These are phyloP conservation scores for Cyphellophora attinorum DNA, from an alignment of 2,329 filamentous ascomycete species.

Conservation along the genomic window DNA sequence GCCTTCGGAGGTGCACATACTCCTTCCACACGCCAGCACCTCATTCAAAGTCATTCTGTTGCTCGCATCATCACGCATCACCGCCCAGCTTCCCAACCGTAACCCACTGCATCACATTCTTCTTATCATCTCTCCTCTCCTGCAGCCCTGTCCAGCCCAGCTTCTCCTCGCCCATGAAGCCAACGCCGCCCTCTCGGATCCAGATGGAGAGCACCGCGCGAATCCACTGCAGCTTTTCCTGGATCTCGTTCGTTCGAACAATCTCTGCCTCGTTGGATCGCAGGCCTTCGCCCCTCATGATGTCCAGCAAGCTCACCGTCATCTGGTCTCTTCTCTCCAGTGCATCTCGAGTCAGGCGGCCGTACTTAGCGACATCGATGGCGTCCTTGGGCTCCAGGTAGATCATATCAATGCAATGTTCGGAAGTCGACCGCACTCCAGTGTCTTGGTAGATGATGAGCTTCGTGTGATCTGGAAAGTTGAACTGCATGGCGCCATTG, in stretches of 20 bases:
- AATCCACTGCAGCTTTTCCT: constrained; percentile 34
- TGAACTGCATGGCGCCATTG: constrained; percentile 41
- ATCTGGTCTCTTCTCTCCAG: constrained; percentile 21
- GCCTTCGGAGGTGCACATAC: too few species aligned
- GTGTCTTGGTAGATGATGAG: constrained; percentile 30
- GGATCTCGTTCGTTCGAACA: constrained; percentile 34
- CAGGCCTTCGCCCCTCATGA: constrained; percentile 12
- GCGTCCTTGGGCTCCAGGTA: constrained; percentile 38
- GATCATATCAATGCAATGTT: constrained; percentile 34
- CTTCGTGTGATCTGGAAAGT: constrained; percentile 44
- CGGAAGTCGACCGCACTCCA: constrained; percentile 9
- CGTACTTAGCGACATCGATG: constrained; percentile 29
- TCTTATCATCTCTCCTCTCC: constrained; percentile 34
- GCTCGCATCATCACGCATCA: constrained; percentile 21
- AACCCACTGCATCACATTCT: constrained; percentile 43
- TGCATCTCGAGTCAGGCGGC: constrained; percentile 30
- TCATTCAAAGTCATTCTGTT: too few species aligned
- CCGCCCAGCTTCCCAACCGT: constrained; percentile 38
- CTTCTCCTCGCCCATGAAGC: constrained; percentile 20
- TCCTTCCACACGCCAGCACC: too few species aligned
- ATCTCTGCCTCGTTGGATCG: constrained; percentile 29
- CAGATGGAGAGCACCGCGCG: constrained; percentile 28
- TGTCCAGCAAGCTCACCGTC: constrained; percentile 19
- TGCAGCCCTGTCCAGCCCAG: constrained; percentile 22
- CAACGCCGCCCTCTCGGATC: constrained; percentile 22